Conservation (phyloP, 2,329 filamentous ascomycete species). For the Trichoderma arundinaceum region DNA sequence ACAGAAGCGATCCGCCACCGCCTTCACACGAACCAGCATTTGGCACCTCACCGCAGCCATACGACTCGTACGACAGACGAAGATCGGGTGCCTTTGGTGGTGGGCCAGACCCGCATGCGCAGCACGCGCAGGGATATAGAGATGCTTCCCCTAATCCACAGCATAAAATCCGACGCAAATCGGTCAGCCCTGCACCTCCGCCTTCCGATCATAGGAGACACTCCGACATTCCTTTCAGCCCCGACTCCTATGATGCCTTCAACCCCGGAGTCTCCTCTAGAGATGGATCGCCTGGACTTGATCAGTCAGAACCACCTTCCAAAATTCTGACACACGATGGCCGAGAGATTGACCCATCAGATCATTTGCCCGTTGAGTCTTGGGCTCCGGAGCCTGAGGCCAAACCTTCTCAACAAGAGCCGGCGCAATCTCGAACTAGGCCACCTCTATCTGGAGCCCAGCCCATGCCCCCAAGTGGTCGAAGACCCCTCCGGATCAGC, state of each 20-base stretch:
- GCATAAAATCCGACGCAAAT: conserved; percentile 68
- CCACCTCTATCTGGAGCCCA: conserved; percentile 59
- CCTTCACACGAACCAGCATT: conserved; percentile 40
- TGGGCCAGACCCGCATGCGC: conserved; percentile 39
- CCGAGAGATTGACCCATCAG: conserved; percentile 77
- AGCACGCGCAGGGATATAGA: conserved; percentile 38
- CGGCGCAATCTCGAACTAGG: conserved; percentile 47
- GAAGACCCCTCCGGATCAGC: conserved; percentile 57
- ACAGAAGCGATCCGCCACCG: conserved; percentile 42
- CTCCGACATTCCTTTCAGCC: conserved; percentile 72
- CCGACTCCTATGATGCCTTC: conserved; percentile 75
- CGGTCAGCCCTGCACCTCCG: conserved; percentile 72
- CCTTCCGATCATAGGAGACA: conserved; percentile 55
- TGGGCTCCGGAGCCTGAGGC: conserved; percentile 79
- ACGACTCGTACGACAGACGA: conserved; percentile 53
- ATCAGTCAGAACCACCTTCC: conserved; percentile 61
- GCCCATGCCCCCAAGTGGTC: conserved; percentile 56
- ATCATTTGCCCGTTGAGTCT: conserved; percentile 76
- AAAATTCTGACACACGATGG: conserved; percentile 80
- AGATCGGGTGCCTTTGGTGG: conserved; percentile 48
- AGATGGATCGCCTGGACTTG: conserved; percentile 37
- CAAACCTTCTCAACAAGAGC: conserved; percentile 40
- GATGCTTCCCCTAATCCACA: conserved; percentile 50
- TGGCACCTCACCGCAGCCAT: conserved; percentile 41
- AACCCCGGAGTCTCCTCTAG: conserved; percentile 62